Conservation (phyloP, 106 monocot genomes). For the Allium sativum region DNA sequence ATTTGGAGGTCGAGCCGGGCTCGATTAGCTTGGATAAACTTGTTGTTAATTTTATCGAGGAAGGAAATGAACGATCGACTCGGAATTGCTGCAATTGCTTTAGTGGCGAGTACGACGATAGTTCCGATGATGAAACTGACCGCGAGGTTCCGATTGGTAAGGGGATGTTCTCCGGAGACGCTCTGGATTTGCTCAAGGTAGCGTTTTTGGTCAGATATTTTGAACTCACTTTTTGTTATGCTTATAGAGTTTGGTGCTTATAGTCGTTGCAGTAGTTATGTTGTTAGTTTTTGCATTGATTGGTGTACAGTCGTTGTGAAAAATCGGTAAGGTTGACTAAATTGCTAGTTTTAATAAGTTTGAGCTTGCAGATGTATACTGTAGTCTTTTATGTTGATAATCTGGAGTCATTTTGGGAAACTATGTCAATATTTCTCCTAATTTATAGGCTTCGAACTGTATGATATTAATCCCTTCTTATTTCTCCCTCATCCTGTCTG, state of each 20-base stretch:
- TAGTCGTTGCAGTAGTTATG: background rate
- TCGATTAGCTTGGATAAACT: slow-evolving; percentile 74
- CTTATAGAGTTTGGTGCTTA: background rate
- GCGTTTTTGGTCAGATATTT: background rate
- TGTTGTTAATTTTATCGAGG: slow-evolving; percentile 88
- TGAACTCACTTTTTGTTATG: background rate
- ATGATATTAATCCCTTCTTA: no score
- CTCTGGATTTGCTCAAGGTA: slow-evolving; percentile 52
- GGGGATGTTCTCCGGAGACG: slow-evolving; percentile 6
- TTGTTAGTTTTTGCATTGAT: no score
- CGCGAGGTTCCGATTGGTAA: slow-evolving; percentile 3
- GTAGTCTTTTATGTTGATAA: no score
- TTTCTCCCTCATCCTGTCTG: no score
- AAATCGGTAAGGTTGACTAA: no score
- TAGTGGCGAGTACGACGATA: slow-evolving; percentile 62
- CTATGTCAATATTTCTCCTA: no score
- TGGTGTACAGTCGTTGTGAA: no score
- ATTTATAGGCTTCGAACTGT: no score
- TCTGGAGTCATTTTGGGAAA: no score
- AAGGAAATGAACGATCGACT: slow-evolving; percentile 23
- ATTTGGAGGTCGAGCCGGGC: slow-evolving; percentile 21
- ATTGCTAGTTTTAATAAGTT: no score
- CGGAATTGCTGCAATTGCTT: slow-evolving; percentile 75
- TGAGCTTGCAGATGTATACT: no score
- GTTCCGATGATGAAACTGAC: slow-evolving; percentile 53